Percentiles rank a stretch among this genome's conserved stretches.
Conservation (phyloP, 2,329 filamentous ascomycete genomes). For the Ceratocystis cubensis region DNA sequence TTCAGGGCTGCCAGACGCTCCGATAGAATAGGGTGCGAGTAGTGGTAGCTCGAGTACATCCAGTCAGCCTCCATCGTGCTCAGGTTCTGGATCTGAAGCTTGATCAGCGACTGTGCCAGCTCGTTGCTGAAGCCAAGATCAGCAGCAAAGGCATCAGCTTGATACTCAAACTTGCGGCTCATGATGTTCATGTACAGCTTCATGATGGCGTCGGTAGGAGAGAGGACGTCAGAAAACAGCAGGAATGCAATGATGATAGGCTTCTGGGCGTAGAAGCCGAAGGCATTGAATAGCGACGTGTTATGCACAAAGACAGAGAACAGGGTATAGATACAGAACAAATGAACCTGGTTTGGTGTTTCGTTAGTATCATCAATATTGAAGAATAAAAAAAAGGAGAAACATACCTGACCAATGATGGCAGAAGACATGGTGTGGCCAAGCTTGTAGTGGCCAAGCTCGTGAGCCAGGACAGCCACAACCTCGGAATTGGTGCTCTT, state of each 20-base stretch:
- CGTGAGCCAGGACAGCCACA: slow-evolving; percentile 85
- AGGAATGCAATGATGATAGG: slow-evolving; percentile 97
- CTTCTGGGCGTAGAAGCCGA: slow-evolving; percentile 71
- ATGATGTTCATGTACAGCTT: slow-evolving; percentile 94
- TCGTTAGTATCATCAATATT: slow-evolving; percentile 24
- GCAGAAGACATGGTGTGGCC: slow-evolving; percentile 58
- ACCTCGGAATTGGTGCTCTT: slow-evolving; percentile 89
- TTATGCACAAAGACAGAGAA: slow-evolving; percentile 99
- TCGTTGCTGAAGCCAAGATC: slow-evolving; percentile 72
- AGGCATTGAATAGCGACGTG: slow-evolving; percentile 74
- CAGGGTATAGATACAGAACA: slow-evolving; percentile 92
- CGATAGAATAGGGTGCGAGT: slow-evolving; percentile 90
- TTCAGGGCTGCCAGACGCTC: slow-evolving; percentile 84
- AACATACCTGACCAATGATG: slow-evolving; percentile 52
- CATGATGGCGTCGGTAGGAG: slow-evolving; percentile 85
- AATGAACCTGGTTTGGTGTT: slow-evolving; percentile 51
- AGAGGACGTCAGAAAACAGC: slow-evolving; percentile 90
- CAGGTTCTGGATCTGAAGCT: slow-evolving; percentile 95
- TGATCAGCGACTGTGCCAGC: slow-evolving; percentile 79
- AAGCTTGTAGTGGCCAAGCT: slow-evolving; percentile 93
- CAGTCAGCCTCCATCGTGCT: slow-evolving; percentile 98
- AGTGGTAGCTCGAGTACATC: slow-evolving; percentile 97
- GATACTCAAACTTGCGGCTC: slow-evolving; percentile 87
- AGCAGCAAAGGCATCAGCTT: slow-evolving; percentile 84
- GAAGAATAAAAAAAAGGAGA: slow-evolving; percentile 58